Evolutionary conservation across 352 stramenopile species (phyloP).

Genomic region (Saprolegnia diclina): DNA sequence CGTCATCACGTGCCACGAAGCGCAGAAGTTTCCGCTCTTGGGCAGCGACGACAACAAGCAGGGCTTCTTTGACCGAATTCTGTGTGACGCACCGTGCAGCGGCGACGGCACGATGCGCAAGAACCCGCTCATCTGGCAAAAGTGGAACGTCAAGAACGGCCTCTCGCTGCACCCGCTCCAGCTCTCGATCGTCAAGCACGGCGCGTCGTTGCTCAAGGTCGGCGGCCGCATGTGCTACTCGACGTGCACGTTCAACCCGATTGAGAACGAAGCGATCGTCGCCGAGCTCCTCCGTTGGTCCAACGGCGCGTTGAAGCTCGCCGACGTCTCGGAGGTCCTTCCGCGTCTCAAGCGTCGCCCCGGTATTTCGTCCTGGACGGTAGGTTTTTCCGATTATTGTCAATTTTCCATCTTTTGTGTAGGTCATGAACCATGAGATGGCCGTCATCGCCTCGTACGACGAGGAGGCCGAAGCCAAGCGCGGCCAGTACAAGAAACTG

Average conservation of each 20-base stretch:
- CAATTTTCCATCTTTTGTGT: too few relatives aligned
- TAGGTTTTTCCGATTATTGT: too few relatives aligned
- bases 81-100: slow-evolving; percentile 98
- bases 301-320: slow-evolving; percentile 85
- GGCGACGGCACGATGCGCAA: slow-evolving; percentile 99
- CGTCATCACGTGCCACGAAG: slow-evolving; percentile 95
- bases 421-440: slow-evolving; percentile 85
- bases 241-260: slow-evolving; percentile 97
- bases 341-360: slow-evolving; percentile 78
- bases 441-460: slow-evolving; percentile 76
- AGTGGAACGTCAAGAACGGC: slow-evolving; percentile 88
- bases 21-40: slow-evolving; percentile 91
- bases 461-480: slow-evolving; percentile 44
- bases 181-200: slow-evolving; percentile 92
- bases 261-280: slow-evolving; percentile 99
- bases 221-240: slow-evolving; percentile 94
- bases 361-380: slow-evolving; percentile 88
- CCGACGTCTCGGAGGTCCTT: slow-evolving; percentile 80
- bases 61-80: slow-evolving; percentile 96
- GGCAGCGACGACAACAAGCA: slow-evolving; percentile 36
- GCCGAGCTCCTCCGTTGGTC: slow-evolving; percentile 90
- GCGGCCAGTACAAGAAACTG: slow-evolving; percentile 65
- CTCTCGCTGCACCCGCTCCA: slow-evolving; percentile 94
- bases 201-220: slow-evolving; percentile 84
- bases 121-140: slow-evolving; percentile 94